Base-by-base conservation (phyloP, 2,329 filamentous ascomycete species). In the Cordyceps tenuipes region DNA sequence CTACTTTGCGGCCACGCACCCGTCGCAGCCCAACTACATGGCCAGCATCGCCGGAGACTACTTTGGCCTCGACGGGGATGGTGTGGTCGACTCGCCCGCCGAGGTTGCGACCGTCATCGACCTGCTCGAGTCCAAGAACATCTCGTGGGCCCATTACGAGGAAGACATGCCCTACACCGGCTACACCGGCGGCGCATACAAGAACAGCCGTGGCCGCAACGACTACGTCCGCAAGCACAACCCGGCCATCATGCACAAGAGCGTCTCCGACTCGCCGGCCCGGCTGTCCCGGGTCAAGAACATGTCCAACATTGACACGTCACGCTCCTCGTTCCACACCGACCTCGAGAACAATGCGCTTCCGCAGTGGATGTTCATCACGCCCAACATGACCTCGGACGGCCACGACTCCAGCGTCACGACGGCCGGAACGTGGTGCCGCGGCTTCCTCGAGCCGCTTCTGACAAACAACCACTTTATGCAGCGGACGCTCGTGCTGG, bases 141-240 rank as follows among this genome's bases (percentile, higher is more conserved):
- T 90, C 68, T 79, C 80, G 3, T 90, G 87, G 87, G 86, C 77
- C 51, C 77, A 86, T 63, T 94, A 93, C 74, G 82, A 91, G 71
- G 89, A 94, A 70, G 85, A 90, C 68, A 80, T 88, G 79, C 90
- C 90, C 1, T 91, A 85, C 72, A 78, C 83, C 2, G 90, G 90
- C 12, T 93, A 83, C 73, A 79, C 89, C 70, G 89, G 88, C 21
- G 71, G 72, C 41, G 75, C 74, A 0, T 89, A 77, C 69, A 77
- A 83, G 59, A 90, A 91, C 72, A 63, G 82, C 65, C 88, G 80
- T 2, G 81, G 82, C 34, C 79, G 81, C 54, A 89, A 91, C 67
- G 84, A 87, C 74, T 94, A 94, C 69, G 89, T 93, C 7, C 85
- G 90, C 68, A 93, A 93, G 75, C 89, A 93, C 75, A 91, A 92